phyloP scores from a whole-genome alignment of 2,329 filamentous ascomycete species.

The Epichloe glyceriae region DNA sequence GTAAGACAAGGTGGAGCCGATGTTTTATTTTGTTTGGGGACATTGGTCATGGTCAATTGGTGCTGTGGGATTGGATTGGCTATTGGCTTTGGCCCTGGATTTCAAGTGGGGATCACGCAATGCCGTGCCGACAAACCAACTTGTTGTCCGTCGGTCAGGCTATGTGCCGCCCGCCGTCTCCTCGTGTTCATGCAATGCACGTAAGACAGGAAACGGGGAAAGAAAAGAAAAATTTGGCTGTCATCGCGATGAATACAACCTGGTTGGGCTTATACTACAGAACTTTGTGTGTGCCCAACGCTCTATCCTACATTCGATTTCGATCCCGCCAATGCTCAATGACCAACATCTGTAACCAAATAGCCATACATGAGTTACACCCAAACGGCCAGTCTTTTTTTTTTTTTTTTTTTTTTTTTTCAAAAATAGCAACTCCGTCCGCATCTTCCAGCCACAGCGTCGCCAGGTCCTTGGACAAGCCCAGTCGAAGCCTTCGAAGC shows the following conservation, averaged over 20 bases:
- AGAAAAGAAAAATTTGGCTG: too few relatives aligned
- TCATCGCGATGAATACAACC: too few relatives aligned
- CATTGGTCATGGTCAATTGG: slow-evolving; percentile 20
- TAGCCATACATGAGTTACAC: not conserved
- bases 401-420: not conserved
- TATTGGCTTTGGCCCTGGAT: too few relatives aligned
- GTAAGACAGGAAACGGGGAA: too few relatives aligned
- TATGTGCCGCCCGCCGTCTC: too few relatives aligned
- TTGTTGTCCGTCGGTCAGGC: too few relatives aligned
- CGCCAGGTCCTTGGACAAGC: slow-evolving; percentile 61
- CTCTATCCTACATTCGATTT: not conserved
- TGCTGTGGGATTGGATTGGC: slow-evolving; percentile 19
- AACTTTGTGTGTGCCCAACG: not conserved
- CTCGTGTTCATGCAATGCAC: not conserved
- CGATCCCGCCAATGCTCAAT: not conserved
- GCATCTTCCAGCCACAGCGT: slow-evolving; percentile 56
- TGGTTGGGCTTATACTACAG: too few relatives aligned
- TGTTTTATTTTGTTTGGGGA: too few relatives aligned
- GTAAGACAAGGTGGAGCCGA: not conserved
- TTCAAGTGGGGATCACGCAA: not conserved
- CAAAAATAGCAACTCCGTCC: slow-evolving; percentile 37
- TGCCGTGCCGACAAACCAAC: not conserved
- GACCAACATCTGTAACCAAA: not conserved
- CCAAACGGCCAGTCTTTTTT: not conserved
- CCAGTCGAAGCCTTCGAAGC: slow-evolving; percentile 57